Conservation (phyloP, 2,329 filamentous ascomycete genomes). For the Xylariaceae sp. region DNA sequence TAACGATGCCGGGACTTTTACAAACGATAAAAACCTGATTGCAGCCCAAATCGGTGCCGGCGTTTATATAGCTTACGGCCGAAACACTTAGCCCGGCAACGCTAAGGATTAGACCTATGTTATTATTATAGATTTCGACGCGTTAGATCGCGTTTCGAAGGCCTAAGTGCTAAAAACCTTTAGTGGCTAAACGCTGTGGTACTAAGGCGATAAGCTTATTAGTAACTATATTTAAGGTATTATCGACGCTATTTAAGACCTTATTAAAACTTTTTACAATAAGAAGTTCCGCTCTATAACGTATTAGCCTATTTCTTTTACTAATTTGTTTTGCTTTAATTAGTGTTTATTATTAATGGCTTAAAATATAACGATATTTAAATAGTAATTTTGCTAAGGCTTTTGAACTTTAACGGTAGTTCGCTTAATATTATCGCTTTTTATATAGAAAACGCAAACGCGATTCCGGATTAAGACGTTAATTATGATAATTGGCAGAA, state of each 20-base stretch:
- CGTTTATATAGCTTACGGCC: background rate
- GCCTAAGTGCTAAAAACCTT: background rate
- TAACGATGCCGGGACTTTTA: background rate
- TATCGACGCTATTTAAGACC: background rate
- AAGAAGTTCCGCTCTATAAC: background rate
- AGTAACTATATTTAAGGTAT: background rate
- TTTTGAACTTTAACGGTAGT: background rate
- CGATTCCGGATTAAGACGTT: background rate
- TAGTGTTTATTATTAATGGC: background rate
- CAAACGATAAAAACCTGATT: background rate
- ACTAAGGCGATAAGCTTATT: background rate
- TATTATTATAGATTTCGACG: background rate
- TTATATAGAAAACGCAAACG: background rate
- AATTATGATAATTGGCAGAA: constrained; percentile 1
- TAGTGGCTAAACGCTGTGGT: background rate
- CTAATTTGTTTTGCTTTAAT: background rate
- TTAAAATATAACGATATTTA: background rate
- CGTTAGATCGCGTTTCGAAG: background rate
- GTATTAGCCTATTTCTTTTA: no score
- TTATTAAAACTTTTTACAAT: background rate
- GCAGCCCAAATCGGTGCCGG: background rate
- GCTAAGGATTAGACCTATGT: background rate
- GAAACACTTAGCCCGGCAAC: background rate
- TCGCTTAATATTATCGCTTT: background rate
- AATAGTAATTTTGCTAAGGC: background rate